Evolutionary conservation across 495 filamentous ascomycete species (phyloP), one percentile per base, ranked within the genome.

Genomic region (Filosporella fistucella): DNA sequence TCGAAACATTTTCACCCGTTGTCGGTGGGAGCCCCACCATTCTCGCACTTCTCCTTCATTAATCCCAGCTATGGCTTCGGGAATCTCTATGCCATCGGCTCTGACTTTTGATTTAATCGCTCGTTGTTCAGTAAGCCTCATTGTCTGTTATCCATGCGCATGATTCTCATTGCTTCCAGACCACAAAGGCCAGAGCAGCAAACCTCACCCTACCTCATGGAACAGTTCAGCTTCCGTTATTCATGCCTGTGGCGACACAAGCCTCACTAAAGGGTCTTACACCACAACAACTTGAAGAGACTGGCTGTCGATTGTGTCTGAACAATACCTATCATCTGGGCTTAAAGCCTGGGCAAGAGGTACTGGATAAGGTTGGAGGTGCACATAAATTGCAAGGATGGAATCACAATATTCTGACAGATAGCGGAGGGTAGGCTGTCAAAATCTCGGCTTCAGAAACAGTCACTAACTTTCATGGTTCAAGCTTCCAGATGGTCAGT

Each of bases 161-260:
- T 38, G 22, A 39, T 57, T 38, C 47, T 52, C 40, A 55, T 28
- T 3, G 28, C 26, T 24, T 34, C 13, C 62, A 98, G 93, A 91
- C 86, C 34, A 97, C 93, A 2, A 90, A 91, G 76, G 93, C 93
- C 11, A 84, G 93, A 52, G 93, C 93, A n/a, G 88, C 91, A 45
- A 81, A 82, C 45, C 78, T 99, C 37, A 81, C 82, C 11, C 82
- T 99, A 1, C 93, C 93, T 28, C 94, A 97, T 78, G 93, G 93
- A 56, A 74, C 84, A 0, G 90, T 97, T 12, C 76, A 85, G 42
- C 76, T 96, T 10, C 93, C 93, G 2, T 81, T 96, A 18, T 99
- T 97, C 66, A 97, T 97, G 90, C 93, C 93, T 14, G 93, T 97
- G 23, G 93, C 94, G 14, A 97, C 93, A n/a, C 93, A 99, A 66